Conservation (phyloP, 2,329 filamentous ascomycete species). For the Colletotrichum sp. region DNA sequence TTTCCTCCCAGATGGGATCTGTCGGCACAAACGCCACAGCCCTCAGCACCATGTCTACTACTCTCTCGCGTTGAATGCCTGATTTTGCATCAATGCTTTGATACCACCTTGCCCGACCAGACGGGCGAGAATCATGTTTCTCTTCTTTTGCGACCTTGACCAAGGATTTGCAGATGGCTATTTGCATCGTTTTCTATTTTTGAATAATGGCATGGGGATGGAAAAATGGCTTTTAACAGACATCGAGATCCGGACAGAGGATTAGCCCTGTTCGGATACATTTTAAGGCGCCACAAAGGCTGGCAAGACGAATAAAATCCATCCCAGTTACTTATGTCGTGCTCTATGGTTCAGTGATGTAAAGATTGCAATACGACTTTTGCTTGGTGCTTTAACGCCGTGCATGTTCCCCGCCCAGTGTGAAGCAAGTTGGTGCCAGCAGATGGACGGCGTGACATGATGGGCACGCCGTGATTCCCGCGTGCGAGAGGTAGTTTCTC, state of each 20-base stretch:
- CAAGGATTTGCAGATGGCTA: not conserved
- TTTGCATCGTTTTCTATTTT: not conserved
- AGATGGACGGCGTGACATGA: not conserved
- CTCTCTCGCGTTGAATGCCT: not conserved
- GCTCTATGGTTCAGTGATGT: not conserved
- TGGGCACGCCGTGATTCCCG: not conserved
- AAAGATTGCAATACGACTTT: not conserved
- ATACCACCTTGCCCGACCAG: slow-evolving; percentile 15
- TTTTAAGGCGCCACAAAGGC: not conserved
- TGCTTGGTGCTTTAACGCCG: not conserved
- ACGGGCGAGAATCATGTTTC: slow-evolving; percentile 11
- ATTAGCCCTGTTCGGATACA: not conserved
- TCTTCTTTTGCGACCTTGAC: not conserved
- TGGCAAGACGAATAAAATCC: not conserved
- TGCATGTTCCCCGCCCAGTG: not conserved
- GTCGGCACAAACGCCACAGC: not conserved
- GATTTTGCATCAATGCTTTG: slow-evolving; percentile 5
- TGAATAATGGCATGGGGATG: slow-evolving; percentile 2
- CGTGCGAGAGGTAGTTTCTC: not conserved
- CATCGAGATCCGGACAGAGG: not conserved
- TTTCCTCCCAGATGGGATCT: not conserved
- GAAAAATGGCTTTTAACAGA: not conserved
- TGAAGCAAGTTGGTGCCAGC: not conserved
- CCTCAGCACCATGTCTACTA: not conserved
- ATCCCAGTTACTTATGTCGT: not conserved